Percentiles rank a stretch among this genome's conserved stretches.
These are phyloP conservation scores for Orbilia brochopaga DNA, from an alignment of 2,329 filamentous ascomycete species.

Conservation along the genomic window DNA sequence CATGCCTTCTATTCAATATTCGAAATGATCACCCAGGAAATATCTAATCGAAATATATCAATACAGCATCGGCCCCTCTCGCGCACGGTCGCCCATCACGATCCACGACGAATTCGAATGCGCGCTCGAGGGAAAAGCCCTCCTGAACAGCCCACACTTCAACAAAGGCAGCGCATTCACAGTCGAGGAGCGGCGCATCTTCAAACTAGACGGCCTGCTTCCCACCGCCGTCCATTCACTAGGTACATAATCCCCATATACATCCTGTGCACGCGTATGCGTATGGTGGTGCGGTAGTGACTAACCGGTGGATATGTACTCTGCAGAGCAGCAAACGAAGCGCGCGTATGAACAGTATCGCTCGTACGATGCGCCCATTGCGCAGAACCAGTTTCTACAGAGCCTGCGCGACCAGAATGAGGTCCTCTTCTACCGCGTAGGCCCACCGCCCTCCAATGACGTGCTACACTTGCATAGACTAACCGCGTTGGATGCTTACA, in stretches of 20 bases:
- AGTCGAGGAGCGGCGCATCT: constrained; percentile 69
- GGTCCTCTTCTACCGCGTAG: constrained; percentile 77
- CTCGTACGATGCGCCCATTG: constrained; percentile 66
- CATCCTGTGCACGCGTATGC: background rate
- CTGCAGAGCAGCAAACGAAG: constrained; percentile 71
- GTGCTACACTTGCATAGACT: too few species aligned
- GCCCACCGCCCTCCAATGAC: too few species aligned
- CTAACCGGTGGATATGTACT: background rate
- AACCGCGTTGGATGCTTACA: too few species aligned
- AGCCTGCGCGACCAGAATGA: constrained; percentile 85
- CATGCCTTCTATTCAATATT: too few species aligned
- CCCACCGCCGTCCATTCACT: constrained; percentile 75
- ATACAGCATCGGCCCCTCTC: background rate
- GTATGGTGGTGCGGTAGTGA: background rate
- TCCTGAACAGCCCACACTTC: constrained; percentile 71
- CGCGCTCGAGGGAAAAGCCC: constrained; percentile 59
- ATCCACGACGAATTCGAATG: constrained; percentile 35
- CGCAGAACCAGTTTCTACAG: constrained; percentile 87
- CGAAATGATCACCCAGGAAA: too few species aligned
- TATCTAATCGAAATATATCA: too few species aligned
- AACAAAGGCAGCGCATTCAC: constrained; percentile 87
- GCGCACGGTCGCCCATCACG: constrained; percentile 37
- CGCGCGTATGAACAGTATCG: constrained; percentile 82
- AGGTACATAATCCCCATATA: constrained; percentile 38
- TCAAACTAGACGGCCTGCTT: constrained; percentile 74